Base-by-base conservation (phyloP, 73 alveolate species). In the Paramecium primaurelia region DNA sequence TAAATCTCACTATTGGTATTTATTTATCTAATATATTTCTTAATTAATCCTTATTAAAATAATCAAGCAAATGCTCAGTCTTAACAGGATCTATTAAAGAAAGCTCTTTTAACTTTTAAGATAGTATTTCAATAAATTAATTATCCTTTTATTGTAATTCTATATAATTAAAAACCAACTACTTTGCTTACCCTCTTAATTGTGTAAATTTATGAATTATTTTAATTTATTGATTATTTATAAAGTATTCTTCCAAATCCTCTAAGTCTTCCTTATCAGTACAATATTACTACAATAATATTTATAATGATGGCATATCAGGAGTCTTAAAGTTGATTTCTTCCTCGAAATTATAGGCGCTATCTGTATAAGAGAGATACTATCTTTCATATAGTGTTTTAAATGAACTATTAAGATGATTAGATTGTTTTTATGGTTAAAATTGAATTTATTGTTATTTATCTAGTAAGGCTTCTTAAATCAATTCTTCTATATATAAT, bases 1-100 rank as follows among this genome's bases (percentile, higher is more conserved):
- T 80, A 44, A 45, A 80, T 80, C 91, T 80, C 18, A 80, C 91
- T 25, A 80, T 47, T 14, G 91, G 91, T 14, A 80, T 80, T 44
- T 80, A 25, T 25, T 80, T 80, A 14, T 80, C 91, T 20, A 44
- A 47, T 3, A 80, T 49, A 42, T 40, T 45, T 80, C 44, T 20
- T 34, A 80, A 80, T 80, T 80, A 47, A 26, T 40, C 36, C 18
- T 80, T 64, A 8, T 80, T 45, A 44, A 80, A 80, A 44, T 47
- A 26, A 45, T 80, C 91, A 10, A 80, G 58, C 16, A 80, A 80
- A 32, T 45, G 34, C 49, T 80, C 91, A 22, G 91, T 47, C 30
- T 80, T 80, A 18, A 47, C 49, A 1, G 91, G 30, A 47, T 80
- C 37, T 7, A 80, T 80, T 12, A 80, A 4, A 2, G 91, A 80